Conservation (phyloP, 1,284 basidiomycete genomes). For the Ustilago xerochloae region DNA sequence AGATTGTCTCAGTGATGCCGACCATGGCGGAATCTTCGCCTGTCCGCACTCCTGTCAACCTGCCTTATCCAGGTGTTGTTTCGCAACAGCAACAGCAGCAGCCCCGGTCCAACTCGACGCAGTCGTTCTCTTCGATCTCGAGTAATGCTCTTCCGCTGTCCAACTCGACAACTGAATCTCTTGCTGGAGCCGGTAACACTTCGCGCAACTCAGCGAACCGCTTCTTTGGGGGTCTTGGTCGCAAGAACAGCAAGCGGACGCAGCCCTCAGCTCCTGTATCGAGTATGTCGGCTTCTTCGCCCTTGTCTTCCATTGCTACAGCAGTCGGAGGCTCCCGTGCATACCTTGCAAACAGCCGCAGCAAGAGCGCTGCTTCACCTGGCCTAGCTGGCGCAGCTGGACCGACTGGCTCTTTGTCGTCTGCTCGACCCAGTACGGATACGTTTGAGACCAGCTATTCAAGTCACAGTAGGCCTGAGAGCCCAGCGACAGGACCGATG, state of each 20-base stretch:
- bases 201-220: constrained; percentile 20
- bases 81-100: constrained; percentile 19
- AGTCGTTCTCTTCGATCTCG: constrained; percentile 19
- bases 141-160: background rate
- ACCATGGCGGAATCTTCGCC: constrained; percentile 52
- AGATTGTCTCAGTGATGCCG: constrained; percentile 45
- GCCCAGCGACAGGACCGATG: constrained; percentile 19
- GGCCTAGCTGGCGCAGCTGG: background rate
- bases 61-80: constrained; percentile 54
- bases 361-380: constrained; percentile 10
- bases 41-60: constrained; percentile 22
- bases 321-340: constrained; percentile 31
- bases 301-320: constrained; percentile 11
- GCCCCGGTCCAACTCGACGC: constrained; percentile 29
- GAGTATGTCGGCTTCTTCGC: background rate
- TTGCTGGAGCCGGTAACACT: constrained; percentile 1
- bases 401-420: constrained; percentile 2
- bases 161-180: constrained; percentile 1
- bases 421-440: constrained; percentile 22
- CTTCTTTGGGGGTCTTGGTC: constrained; percentile 46
- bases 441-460: constrained; percentile 29
- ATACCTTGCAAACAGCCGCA: constrained; percentile 29
- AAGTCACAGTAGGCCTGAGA: constrained; percentile 25
- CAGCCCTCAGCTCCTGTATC: constrained; percentile 10
- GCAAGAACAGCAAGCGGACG: constrained; percentile 37